Conservation (phyloP, 2,329 filamentous ascomycete genomes). For the Cordyceps farinosa region DNA sequence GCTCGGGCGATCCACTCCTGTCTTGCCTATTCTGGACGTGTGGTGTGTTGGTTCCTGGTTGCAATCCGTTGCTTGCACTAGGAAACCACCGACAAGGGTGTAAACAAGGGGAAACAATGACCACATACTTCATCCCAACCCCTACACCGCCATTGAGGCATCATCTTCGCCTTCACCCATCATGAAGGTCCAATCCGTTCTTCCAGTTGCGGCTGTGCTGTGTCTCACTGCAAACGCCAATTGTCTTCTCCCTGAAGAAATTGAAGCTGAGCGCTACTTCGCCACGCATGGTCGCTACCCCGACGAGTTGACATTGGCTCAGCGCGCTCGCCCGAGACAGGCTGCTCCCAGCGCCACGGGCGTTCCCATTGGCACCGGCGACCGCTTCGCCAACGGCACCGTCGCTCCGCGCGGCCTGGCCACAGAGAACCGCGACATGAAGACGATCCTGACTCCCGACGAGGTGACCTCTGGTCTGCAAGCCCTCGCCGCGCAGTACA, state of each 20-base stretch:
- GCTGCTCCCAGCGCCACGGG: conserved; percentile 24
- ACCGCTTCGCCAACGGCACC: conserved; percentile 39
- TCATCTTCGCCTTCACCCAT: not conserved
- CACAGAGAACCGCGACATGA: conserved; percentile 34
- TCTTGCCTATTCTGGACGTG: too few relatives aligned
- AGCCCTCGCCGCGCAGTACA: conserved; percentile 39
- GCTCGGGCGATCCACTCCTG: too few relatives aligned
- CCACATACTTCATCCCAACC: not conserved
- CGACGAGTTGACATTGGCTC: not conserved
- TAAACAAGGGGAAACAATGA: not conserved
- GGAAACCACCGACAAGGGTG: too few relatives aligned
- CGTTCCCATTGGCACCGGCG: conserved; percentile 40
- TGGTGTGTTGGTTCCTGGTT: too few relatives aligned
- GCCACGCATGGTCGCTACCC: not conserved
- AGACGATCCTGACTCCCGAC: conserved; percentile 42
- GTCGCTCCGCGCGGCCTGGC: conserved; percentile 32
- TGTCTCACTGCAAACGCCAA: conserved; percentile 23
- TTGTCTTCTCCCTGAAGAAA: conserved; percentile 39
- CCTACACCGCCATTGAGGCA: not conserved
- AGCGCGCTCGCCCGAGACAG: conserved; percentile 18
- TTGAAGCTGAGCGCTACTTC: conserved; percentile 21
- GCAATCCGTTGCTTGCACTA: too few relatives aligned
- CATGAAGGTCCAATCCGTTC: conserved; percentile 29
- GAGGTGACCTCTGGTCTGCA: conserved; percentile 44
- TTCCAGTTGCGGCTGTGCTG: conserved; percentile 24